phyloP scores from a whole-genome alignment of 257 asterid species.

The Nicotiana paniculata region DNA sequence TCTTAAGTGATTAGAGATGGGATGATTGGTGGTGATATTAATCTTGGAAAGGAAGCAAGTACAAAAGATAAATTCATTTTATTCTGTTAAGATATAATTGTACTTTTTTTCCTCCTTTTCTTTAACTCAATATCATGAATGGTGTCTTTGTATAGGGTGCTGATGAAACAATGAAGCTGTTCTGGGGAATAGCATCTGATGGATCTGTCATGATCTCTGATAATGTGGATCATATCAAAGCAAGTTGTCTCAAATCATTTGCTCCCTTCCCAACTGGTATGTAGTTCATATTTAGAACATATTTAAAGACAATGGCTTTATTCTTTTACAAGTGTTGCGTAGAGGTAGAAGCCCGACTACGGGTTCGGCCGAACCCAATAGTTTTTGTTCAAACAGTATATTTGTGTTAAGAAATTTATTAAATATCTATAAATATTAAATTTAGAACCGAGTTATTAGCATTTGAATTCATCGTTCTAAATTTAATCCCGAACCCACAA shows the following conservation, averaged over 20 bases:
- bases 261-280: slow-evolving; percentile 96
- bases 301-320: not conserved
- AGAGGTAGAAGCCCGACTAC: no score
- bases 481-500: no score
- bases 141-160: slow-evolving; percentile 50
- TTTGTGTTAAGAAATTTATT: no score
- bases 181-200: slow-evolving; percentile 79
- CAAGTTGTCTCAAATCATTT: slow-evolving; percentile 80
- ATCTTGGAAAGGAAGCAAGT: not conserved
- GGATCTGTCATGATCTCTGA: slow-evolving; percentile 90
- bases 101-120: not conserved
- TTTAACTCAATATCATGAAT: not conserved
- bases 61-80: not conserved
- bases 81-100: not conserved
- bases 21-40: not conserved
- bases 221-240: slow-evolving; percentile 46
- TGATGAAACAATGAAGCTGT: slow-evolving; percentile 52
- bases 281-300: not conserved
- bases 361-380: no score
- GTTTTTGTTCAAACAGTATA: no score
- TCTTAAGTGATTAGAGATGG: not conserved
- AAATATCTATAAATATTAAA: no score
- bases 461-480: no score
- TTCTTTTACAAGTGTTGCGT: not conserved
- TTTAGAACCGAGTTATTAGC: no score